A percentile compares a stretch with the other conserved stretches of the same genome.
These are phyloP conservation scores for Phytopythium montanum DNA, from an alignment of 352 stramenopile genomes.

Conservation along the genomic window DNA sequence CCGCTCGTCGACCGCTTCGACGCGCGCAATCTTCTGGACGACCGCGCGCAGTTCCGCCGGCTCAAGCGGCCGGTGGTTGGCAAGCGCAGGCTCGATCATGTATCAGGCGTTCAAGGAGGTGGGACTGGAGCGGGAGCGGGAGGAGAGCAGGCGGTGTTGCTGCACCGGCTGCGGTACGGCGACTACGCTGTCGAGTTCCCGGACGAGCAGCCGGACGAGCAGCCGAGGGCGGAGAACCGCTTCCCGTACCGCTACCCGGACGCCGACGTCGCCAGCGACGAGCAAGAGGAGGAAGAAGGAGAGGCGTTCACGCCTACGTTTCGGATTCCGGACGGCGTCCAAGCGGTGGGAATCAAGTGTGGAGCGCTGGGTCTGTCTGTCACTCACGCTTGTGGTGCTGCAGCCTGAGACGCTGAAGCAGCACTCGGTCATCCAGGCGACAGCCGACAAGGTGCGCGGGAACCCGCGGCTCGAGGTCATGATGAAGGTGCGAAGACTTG, in stretches of 20 bases:
- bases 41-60: constrained; percentile 40
- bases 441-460: constrained; percentile 35
- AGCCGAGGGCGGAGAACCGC: constrained; percentile 18
- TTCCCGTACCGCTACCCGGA: constrained; percentile 47
- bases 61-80: constrained; percentile 30
- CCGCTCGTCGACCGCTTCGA: constrained; percentile 60
- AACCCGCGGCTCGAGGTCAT: constrained; percentile 44
- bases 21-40: constrained; percentile 55
- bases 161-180: constrained; percentile 42
- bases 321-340: constrained; percentile 20
- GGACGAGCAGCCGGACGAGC: constrained; percentile 12
- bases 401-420: constrained; percentile 40
- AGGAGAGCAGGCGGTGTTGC: constrained; percentile 12
- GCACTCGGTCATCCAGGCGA: constrained; percentile 40
- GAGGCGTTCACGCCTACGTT: constrained; percentile 26
- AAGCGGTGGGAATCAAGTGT: constrained; percentile 15
- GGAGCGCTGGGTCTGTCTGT: constrained; percentile 2
- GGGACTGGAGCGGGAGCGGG: not conserved
- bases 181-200: constrained; percentile 46
- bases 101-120: not conserved
- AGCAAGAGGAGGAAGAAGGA: constrained; percentile 11
- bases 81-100: not conserved
- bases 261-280: constrained; percentile 12
- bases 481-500: constrained; percentile 26
- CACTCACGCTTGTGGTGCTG: not conserved